A percentile compares a stretch with the other conserved stretches of the same genome.
Evolutionary conservation across 1,284 basidiomycete species (phyloP).

Genomic region (Microbotryum intermedium): DNA sequence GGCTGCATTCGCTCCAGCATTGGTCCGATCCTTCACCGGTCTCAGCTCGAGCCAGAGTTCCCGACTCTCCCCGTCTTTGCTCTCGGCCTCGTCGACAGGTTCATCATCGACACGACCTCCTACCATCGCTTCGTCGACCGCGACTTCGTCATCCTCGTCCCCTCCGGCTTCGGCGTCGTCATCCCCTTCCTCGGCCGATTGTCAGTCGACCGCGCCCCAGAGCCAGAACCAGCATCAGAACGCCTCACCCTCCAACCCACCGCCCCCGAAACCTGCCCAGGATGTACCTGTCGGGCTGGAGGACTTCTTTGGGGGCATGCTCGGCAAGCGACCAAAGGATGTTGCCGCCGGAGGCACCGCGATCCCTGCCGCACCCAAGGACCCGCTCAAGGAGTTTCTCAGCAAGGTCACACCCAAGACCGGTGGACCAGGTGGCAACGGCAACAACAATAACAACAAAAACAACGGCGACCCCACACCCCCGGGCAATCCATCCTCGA

Average conservation of each 20-base stretch:
- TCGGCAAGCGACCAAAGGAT: constrained; percentile 14
- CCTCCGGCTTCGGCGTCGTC: background rate
- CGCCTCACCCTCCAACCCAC: background rate
- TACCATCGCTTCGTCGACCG: background rate
- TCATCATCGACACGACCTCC: too few species aligned
- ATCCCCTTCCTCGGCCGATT: constrained; percentile 1
- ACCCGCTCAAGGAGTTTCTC: constrained; percentile 19
- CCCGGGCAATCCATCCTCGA: constrained; percentile 14
- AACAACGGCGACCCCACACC: constrained; percentile 3
- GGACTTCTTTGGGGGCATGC: constrained; percentile 30
- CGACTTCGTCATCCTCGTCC: background rate
- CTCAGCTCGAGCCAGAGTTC: too few species aligned
- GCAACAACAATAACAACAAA: background rate
- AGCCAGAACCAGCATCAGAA: background rate
- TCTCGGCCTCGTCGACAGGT: too few species aligned
- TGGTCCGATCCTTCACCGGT: too few species aligned
- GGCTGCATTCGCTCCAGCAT: too few species aligned
- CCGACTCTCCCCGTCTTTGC: too few species aligned
- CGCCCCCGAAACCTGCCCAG: constrained; percentile 3
- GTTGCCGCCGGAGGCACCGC: constrained; percentile 10
- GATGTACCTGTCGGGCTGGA: constrained; percentile 19
- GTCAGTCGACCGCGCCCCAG: constrained; percentile 4
- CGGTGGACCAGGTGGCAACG: constrained; percentile 1
- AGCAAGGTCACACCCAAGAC: constrained; percentile 10
- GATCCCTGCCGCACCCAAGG: constrained; percentile 12